Conservation (phyloP, 2,329 filamentous ascomycete genomes). For the Sarocladium strictum region DNA sequence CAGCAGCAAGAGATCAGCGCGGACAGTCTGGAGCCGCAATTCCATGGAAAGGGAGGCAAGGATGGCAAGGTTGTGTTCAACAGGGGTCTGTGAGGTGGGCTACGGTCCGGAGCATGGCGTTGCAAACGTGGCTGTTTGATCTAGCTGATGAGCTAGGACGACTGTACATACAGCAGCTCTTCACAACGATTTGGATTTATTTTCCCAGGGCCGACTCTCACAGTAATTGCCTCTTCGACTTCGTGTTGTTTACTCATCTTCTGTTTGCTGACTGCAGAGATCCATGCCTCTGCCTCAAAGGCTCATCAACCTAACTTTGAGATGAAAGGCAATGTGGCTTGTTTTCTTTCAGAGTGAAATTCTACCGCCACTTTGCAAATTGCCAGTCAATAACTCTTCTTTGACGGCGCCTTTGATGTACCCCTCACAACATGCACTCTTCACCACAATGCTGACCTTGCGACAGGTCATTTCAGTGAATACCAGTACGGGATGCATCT, state of each 20-base stretch:
- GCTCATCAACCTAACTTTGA: too few species aligned
- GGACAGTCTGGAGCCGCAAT: constrained; percentile 74
- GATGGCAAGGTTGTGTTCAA: constrained; percentile 92
- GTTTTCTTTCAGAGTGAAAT: background rate
- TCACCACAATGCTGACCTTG: background rate
- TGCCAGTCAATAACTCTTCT: background rate
- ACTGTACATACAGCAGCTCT: constrained; percentile 1
- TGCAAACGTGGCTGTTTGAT: background rate
- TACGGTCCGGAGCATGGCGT: background rate
- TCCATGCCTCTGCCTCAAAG: too few species aligned
- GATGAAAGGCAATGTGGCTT: background rate
- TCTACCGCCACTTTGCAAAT: too few species aligned
- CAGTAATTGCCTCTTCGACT: too few species aligned
- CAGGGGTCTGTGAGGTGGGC: constrained; percentile 64
- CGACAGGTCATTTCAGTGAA: constrained; percentile 23
- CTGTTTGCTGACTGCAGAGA: too few species aligned
- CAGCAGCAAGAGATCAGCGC: constrained; percentile 80
- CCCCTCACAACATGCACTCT: background rate
- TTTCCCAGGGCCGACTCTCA: background rate
- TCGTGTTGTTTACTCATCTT: background rate
- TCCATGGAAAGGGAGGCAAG: constrained; percentile 73
- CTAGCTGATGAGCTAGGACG: background rate
- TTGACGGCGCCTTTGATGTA: background rate
- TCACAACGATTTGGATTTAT: background rate
- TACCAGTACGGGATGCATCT: too few species aligned